Evolutionary conservation across 805 yeast species (phyloP), one percentile per base, ranked within the genome.

Genomic region (Maudiozyma serrabonitensis): DNA sequence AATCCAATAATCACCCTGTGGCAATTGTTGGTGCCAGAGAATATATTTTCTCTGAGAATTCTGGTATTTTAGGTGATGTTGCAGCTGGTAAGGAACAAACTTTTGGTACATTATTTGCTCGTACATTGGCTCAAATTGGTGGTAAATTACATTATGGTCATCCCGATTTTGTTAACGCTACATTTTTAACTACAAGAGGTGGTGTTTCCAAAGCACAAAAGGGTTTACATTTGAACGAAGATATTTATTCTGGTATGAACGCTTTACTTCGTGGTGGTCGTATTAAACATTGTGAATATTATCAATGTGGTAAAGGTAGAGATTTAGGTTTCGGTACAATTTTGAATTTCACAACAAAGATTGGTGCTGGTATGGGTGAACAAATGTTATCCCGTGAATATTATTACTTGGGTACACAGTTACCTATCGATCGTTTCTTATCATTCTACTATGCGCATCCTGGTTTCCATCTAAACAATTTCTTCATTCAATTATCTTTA

Each of bases 291-390:
- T 85, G 96, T 68, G 97, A 90, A 63, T 90, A 84, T 67, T 89
- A 81, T 68, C 98, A 90, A 67, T 90, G 98, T 69, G 98, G 98
- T 47, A 90, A 90, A 67, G 98, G 98, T 3, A 77, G 98, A 68
- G 98, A 90, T 72, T 71, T 91, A 50, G 97, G 97, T 13, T 90
- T 90, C 68, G 86, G 90, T 6, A 86, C 96, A 0, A 88, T 90
- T 60, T 73, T 90, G 58, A 91, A 90, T 63, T 90, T 90, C 72
- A 91, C 96, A 0, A 84, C 95, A 1, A 90, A 90, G 70, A 90
- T 90, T 67, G 98, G 97, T n/a, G 93, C 96, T 45, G 98, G 98
- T 52, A 90, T 90, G 98, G 98, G 98, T 19, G 98, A 90, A 66
- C 98, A 90, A 66, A 79, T 89, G 70, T 69, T 91, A 37, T 87